Base-by-base conservation (phyloP, 75 land plant genomes). In the Pinus tabuliformis region DNA sequence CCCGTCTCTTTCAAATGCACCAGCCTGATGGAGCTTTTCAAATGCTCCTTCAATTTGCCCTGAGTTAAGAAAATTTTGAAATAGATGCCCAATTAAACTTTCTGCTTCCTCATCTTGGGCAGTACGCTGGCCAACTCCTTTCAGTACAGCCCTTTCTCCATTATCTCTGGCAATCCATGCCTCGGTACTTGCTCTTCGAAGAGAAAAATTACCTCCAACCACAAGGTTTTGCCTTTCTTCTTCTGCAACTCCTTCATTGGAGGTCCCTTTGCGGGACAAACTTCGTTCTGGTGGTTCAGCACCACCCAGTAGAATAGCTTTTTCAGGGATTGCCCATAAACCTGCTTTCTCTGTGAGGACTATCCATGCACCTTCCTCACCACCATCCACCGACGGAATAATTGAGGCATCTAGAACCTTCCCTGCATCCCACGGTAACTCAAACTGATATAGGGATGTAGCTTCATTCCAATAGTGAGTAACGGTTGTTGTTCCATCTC, bases 401-500 rank as follows among this genome's bases (percentile, higher is more conserved):
- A 91, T 87, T 73, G 92, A 88, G 77, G 92, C 95, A 87, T 97
- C 99, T 63, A 97, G 58, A 70, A 95, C 96, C 81, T 89, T 95
- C 33, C 98, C 98, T 56, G 92, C 95, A 85, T 93, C 98, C 86
- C 90, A 91, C 36, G 98, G 92, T 33, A 97, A 78, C 78, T 95
- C 96, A 90, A 97, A 95, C 62, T 91, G 92, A 86, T 97, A 97
- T 12, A 95, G 82, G 36, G 80, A 73, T 13, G 88, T 89, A 58
- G 83, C 78, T 73, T 82, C 87, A 68, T 89, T 82, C 72, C 72
- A 77, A 73, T 81, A 84, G 80, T 88, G 75, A n/a, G 96, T 77
- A 9, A 97, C 86, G n/a, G 98, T 97, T 52, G 99, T 95, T 39
- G 94, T 97, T 59, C 99, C 99, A 83, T 97, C 99, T 56, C 86